A percentile compares a stretch with the other conserved stretches of the same genome.
phyloP scores from a whole-genome alignment of 2,329 filamentous ascomycete genomes.

The Colletotrichum spinosum region DNA sequence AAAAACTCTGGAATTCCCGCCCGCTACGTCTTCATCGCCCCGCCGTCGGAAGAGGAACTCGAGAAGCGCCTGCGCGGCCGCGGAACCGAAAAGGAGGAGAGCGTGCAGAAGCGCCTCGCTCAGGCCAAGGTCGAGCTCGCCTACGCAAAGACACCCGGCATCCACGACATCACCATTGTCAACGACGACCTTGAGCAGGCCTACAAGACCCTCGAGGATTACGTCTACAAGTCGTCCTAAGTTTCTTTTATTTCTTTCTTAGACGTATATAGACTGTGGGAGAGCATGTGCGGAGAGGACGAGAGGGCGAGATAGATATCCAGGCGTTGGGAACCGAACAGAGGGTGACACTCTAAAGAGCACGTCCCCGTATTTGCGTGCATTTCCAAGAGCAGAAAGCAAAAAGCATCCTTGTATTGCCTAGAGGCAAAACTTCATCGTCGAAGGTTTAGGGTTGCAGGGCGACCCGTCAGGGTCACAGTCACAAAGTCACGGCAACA shows the following conservation, averaged over 20 bases:
- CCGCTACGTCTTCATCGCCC: constrained; percentile 86
- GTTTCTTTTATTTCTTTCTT: too few species aligned
- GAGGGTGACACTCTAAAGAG: too few species aligned
- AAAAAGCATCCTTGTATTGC: constrained; percentile 20
- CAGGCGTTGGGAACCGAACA: constrained; percentile 27
- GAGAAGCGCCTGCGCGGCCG: constrained; percentile 80
- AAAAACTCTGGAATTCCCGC: constrained; percentile 80
- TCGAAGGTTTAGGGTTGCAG: too few species aligned
- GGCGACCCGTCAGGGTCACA: too few species aligned
- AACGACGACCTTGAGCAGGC: constrained; percentile 61
- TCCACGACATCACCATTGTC: constrained; percentile 51
- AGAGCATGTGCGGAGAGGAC: neutral
- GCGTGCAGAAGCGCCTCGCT: constrained; percentile 73
- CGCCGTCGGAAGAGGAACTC: constrained; percentile 79
- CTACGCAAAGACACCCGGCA: constrained; percentile 75
- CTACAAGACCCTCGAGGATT: constrained; percentile 64
- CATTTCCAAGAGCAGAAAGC: neutral
- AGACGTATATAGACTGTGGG: too few species aligned
- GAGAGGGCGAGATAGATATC: neutral
- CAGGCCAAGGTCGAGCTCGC: constrained; percentile 82
- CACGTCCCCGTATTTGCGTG: neutral
- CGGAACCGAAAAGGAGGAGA: constrained; percentile 82
- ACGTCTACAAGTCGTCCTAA: constrained; percentile 52
- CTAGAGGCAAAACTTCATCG: neutral
- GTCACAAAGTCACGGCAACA: constrained; percentile 24